Evolutionary conservation across 306 rosid genomes (phyloP), one percentile per base, ranked within the genome.

Genomic region (Dryas octopetala): DNA sequence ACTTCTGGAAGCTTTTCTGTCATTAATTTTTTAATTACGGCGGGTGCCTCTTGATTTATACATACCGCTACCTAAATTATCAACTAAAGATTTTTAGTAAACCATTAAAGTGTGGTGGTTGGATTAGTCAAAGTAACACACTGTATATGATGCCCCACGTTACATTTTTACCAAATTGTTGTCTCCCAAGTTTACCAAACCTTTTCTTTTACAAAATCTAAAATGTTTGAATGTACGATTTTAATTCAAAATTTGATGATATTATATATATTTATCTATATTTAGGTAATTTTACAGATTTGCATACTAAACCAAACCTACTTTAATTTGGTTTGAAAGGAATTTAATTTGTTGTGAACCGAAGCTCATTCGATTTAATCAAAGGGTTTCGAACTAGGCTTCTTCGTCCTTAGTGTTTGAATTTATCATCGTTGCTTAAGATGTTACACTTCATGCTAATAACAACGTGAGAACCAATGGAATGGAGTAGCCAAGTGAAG

Each of bases 1-100:
- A 12, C 50, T 55, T 71, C 73, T 71, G 44, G 52, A 47, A 28
- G 61, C 60, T 63, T 57, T 38, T 40, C 43, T 16, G 16, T 26
- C 9, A 7, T 65, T 57, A 38, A 63, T 10, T 57, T 48, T 48
- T 73, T 16, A 55, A 65, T 13, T 17, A 26, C 8, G 45, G 62
- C 19, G 60, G 32, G 2, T 32, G 38, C 38, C 41, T 23, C 65
- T 47, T 48, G 61, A 41, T 76, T 76, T 15, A 66, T 47, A 57
- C 6, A 28, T 58, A 72, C 61, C 49, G 40, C 7, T 11, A 46
- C 6, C 9, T 58, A 8, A 58, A 28, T 1, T 11, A 19, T 8
- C 3, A 51, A 14, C 28, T 28, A 32, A 7, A 26, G 10, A 2
- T 7, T 3, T n/a, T 4, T 1, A 1, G 43, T 28, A 50, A 49